Evolutionary conservation across 129 eudicot species (phyloP), one percentile per base, ranked within the genome.

Genomic region (Flaveria robusta): DNA sequence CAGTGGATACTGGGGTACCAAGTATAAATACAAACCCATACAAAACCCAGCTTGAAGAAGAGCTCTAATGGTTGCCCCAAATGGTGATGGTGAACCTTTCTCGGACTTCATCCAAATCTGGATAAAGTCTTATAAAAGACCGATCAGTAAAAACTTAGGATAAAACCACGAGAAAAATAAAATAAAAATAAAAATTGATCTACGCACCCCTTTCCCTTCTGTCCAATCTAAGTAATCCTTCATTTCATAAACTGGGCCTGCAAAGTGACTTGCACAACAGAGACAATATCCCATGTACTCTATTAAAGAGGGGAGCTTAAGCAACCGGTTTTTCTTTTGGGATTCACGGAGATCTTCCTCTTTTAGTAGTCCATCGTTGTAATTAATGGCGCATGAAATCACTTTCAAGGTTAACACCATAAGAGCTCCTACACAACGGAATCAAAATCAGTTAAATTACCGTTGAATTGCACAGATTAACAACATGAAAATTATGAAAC

Each of bases 211-310:
- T 62, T 86, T 87, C 70, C 85, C 79, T 82, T 94, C 92, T 16
- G 96, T 88, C 96, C 96, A 91, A 65, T 91, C 93, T 63, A 89
- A 88, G 86, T 94, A 94, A 82, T 91, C 93, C 71, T 94, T 88
- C 71, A 89, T 86, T 84, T 94, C 97, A 77, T 83, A 94, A 62
- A 94, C 98, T 23, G 98, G 98, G 58, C 98, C 98, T 7, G 98
- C 97, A 79, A 94, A 91, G 89, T 91, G 97, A 80, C 93, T 94
- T 54, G 92, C 98, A 75, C 96, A 94, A 77, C 96, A 94, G 62
- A 91, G 93, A 80, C 98, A 94, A 60, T 82, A 94, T 66, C 97
- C 98, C 74, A 83, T 23, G 71, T 91, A 91, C 80, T 91, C 93
- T 18, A 86, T 67, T 63, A 91, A 74, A 76, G 93, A 91, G 5